These are phyloP conservation scores for Physcomitrellopsis africana DNA, from an alignment of 225 moss, liverwort and hornwort genomes.

Conservation along the genomic window DNA sequence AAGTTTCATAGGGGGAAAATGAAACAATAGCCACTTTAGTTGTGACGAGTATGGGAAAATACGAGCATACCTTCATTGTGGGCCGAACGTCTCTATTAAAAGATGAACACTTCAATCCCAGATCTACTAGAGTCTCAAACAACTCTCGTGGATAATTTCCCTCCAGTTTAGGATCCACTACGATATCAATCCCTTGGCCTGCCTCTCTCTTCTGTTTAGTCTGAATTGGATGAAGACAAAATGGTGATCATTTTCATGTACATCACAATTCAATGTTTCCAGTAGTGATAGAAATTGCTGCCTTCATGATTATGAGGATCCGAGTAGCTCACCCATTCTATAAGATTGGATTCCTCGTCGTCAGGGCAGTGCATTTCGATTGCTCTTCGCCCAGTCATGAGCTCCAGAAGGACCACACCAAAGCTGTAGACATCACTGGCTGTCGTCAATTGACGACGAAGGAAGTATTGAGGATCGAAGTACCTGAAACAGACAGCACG, in stretches of 20 bases:
- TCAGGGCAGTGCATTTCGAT: conserved; percentile 35
- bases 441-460: conserved; percentile 53
- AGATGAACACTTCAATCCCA: conserved; percentile 46
- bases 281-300: no score
- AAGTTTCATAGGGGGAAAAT: neutral
- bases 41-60: neutral
- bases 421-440: conserved; percentile 65
- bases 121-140: conserved; percentile 41
- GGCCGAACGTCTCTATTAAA: conserved; percentile 45
- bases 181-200: conserved; percentile 29
- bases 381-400: conserved; percentile 51
- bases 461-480: conserved; percentile 63
- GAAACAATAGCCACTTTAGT: no score
- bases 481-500: conserved; percentile 37
- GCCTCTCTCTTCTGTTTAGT: conserved; percentile 40
- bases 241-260: neutral
- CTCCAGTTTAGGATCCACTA: conserved; percentile 53
- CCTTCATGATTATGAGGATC: neutral
- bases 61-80: conserved; percentile 49
- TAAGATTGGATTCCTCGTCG: conserved; percentile 52
- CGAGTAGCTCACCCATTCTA: conserved; percentile 46
- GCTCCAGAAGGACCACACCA: conserved; percentile 55
- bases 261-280: neutral
- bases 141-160: conserved; percentile 36
- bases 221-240: conserved; percentile 23